phyloP scores from a whole-genome alignment of 257 asterid species.

The Solanum tarijense region DNA sequence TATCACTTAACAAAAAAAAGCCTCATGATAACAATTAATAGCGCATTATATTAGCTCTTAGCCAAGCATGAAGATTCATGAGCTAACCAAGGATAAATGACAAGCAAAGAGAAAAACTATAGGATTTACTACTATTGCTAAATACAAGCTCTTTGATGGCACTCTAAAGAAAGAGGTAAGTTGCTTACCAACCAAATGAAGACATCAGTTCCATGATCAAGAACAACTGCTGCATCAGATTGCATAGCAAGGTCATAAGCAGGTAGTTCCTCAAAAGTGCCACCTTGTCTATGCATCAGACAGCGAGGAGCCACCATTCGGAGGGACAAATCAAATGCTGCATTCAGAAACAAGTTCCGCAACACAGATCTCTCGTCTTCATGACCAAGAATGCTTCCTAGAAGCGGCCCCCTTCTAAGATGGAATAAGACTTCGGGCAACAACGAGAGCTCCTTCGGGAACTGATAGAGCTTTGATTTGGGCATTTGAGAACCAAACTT shows the following conservation, averaged over 20 bases:
- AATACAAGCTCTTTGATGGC: background rate
- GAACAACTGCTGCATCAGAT: constrained; percentile 96
- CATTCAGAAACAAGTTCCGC: constrained; percentile 74
- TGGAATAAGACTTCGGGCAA: constrained; percentile 88
- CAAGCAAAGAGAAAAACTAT: background rate
- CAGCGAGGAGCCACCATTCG: constrained; percentile 98
- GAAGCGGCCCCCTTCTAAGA: constrained; percentile 83
- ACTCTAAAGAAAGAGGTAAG: background rate
- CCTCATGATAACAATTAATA: background rate
- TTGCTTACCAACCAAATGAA: constrained; percentile 91
- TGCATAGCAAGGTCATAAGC: constrained; percentile 98
- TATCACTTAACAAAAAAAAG: background rate
- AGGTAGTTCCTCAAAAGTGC: constrained; percentile 93
- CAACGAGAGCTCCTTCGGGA: constrained; percentile 63
- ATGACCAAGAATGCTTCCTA: constrained; percentile 84
- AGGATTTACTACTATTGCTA: background rate
- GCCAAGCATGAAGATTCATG: background rate
- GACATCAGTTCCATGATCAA: constrained; percentile 97
- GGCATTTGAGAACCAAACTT: constrained; percentile 76
- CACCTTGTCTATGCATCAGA: constrained; percentile 96
- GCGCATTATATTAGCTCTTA: background rate
- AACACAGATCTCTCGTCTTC: constrained; percentile 91
- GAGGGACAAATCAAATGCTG: constrained; percentile 84
- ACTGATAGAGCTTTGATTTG: constrained; percentile 72
- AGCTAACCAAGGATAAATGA: background rate